Conservation (phyloP, 495 filamentous ascomycete species). For the Trichoderma gamsii region DNA sequence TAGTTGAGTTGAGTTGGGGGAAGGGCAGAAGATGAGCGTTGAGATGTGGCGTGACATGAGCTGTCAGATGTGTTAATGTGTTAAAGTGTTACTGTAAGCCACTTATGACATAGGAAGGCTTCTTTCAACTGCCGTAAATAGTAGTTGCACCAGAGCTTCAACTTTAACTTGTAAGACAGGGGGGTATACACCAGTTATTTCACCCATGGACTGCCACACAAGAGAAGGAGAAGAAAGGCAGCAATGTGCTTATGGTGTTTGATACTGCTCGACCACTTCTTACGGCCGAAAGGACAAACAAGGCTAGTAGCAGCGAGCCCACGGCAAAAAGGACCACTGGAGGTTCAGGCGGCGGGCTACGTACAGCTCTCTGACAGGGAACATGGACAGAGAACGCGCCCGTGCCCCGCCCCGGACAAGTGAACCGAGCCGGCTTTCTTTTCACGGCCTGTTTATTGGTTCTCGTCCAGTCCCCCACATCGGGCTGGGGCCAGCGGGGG, state of each 20-base stretch:
- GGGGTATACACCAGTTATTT: too few relatives aligned
- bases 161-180: too few relatives aligned
- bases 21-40: neutral
- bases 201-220: too few relatives aligned
- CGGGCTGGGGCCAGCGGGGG: constrained; percentile 1
- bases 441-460: neutral
- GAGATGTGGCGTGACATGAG: too few relatives aligned
- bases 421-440: constrained; percentile 6
- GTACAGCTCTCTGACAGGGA: neutral
- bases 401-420: neutral
- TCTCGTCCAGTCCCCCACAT: neutral
- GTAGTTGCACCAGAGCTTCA: too few relatives aligned
- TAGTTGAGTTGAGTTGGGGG: neutral
- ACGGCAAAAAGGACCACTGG: neutral
- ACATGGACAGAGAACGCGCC: neutral
- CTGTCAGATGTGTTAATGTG: too few relatives aligned
- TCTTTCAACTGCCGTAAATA: too few relatives aligned
- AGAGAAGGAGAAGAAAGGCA: too few relatives aligned
- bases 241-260: neutral
- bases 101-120: too few relatives aligned
- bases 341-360: neutral
- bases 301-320: neutral
- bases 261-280: neutral
- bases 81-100: too few relatives aligned
- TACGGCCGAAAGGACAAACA: neutral